Base-by-base conservation (phyloP, 1,284 basidiomycete genomes). In the Ceratobasidium sp. region DNA sequence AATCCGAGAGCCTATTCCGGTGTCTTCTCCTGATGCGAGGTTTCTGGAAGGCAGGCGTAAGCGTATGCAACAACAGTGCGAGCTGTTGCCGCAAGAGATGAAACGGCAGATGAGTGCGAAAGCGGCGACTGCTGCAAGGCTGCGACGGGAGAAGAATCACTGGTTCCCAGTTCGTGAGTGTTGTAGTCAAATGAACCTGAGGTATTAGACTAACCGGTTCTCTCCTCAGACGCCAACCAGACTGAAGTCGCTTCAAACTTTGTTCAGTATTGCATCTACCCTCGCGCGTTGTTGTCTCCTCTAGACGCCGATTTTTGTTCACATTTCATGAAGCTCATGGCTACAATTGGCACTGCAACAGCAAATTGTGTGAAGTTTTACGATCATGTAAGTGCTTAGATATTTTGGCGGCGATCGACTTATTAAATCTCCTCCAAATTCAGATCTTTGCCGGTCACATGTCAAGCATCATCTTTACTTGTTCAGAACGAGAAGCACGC, bases 241-340 rank as follows among this genome's bases (percentile, higher is more conserved):
- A 75, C 23, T 51, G 73, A 75, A 17, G 73, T 75, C 49, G 66
- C 51, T 17, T 60, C 61, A n/a, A 78, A 80, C 35, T 56, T 97
- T 54, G 90, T 96, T 71, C 95, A 98, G 82, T 90, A 97, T 81
- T 99, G 98, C 83, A 89, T 99, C 79, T 92, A 95, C 81, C 97
- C 98, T 2, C 91, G 98, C 37, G 94, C 94, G 77, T 87, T 98
- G 49, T 86, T 99, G 17, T 97, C 97, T 0, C 96, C 97, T 0
- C 95, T 96, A 88, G 98, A 99, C 83, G 98, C 98, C 11, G 92
- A 97, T 74, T 99, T 93, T 80, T 95, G 96, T 77, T 93, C 95
- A 8, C 93, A 95, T 80, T 94, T 99, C 81, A 92, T 99, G 82
- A 93, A 94, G 80, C 87, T 92, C 7, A 87, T 98, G 67, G 97